Percentiles rank a stretch among this genome's conserved stretches.
Conservation (phyloP, 2,329 filamentous ascomycete genomes). For the Aureobasidium sp. region DNA sequence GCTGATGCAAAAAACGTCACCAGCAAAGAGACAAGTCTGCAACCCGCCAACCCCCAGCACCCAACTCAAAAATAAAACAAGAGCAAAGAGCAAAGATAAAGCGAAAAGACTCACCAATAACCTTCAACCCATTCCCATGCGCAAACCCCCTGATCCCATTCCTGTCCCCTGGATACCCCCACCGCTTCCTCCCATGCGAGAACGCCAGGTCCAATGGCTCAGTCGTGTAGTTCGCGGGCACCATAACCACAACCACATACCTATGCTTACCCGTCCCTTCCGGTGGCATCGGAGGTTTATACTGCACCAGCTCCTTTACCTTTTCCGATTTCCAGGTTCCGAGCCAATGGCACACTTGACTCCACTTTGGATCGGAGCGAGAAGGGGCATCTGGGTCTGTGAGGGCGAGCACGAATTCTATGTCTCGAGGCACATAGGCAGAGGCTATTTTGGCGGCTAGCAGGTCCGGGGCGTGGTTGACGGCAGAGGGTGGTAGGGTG, state of each 20-base stretch:
- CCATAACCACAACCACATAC: constrained; percentile 48
- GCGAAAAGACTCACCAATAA: constrained; percentile 33
- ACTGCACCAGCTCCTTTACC: constrained; percentile 36
- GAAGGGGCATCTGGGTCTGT: constrained; percentile 53
- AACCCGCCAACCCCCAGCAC: too few species aligned
- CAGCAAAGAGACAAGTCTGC: too few species aligned
- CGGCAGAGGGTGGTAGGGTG: constrained; percentile 36
- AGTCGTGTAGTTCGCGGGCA: constrained; percentile 35
- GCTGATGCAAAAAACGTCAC: too few species aligned
- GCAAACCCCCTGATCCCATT: constrained; percentile 45
- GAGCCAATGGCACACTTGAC: constrained; percentile 51
- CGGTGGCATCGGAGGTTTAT: constrained; percentile 47
- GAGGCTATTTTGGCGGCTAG: constrained; percentile 13
- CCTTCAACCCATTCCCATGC: constrained; percentile 36
- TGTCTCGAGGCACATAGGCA: background rate
- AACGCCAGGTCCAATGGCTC: constrained; percentile 33
- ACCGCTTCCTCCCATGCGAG: constrained; percentile 44
- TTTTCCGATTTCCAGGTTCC: constrained; percentile 26
- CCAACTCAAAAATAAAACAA: background rate
- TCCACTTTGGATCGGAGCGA: constrained; percentile 44
- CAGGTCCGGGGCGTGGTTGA: constrained; percentile 35
- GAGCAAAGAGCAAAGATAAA: too few species aligned
- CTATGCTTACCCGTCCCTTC: constrained; percentile 48
- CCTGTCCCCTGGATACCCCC: constrained; percentile 44
- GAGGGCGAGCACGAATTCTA: constrained; percentile 37